Evolutionary conservation across 2,329 filamentous ascomycete species (phyloP).

Genomic region (Pseudogymnoascus sp.): DNA sequence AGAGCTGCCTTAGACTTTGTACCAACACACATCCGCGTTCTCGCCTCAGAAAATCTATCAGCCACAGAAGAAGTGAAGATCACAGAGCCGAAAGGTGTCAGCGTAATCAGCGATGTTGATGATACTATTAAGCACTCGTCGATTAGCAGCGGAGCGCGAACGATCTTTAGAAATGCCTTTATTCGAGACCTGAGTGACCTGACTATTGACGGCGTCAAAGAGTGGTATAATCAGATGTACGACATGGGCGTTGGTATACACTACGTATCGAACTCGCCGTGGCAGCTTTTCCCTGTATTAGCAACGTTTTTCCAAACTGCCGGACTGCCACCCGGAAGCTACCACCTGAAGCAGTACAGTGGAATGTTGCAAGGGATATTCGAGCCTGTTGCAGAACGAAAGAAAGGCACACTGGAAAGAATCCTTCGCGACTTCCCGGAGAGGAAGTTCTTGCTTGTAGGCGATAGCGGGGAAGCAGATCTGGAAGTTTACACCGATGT

Average conservation of each 20-base stretch:
- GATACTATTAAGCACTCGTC: constrained; percentile 96
- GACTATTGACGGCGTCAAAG: constrained; percentile 75
- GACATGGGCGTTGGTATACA: constrained; percentile 81
- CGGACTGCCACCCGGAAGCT: constrained; percentile 76
- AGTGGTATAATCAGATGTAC: constrained; percentile 78
- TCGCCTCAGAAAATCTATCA: constrained; percentile 80
- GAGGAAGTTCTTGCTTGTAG: constrained; percentile 81
- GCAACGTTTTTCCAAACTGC: constrained; percentile 76
- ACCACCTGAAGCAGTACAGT: constrained; percentile 92
- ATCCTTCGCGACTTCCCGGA: constrained; percentile 86
- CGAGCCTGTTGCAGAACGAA: constrained; percentile 90
- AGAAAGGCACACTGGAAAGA: constrained; percentile 78
- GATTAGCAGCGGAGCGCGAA: constrained; percentile 76
- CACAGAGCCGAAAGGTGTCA: constrained; percentile 72
- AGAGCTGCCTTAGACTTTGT: constrained; percentile 80
- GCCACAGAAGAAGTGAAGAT: constrained; percentile 70
- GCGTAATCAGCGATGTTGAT: constrained; percentile 94
- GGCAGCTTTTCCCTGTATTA: constrained; percentile 90
- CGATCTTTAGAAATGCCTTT: constrained; percentile 96
- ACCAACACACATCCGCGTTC: constrained; percentile 78
- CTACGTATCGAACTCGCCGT: constrained; percentile 98
- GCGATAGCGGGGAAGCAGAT: constrained; percentile 94
- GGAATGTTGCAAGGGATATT: constrained; percentile 98
- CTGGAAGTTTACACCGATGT: constrained; percentile 95
- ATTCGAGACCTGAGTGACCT: constrained; percentile 76